Base-by-base conservation (phyloP, 352 stramenopile species). In the Globisporangium barbulae region DNA sequence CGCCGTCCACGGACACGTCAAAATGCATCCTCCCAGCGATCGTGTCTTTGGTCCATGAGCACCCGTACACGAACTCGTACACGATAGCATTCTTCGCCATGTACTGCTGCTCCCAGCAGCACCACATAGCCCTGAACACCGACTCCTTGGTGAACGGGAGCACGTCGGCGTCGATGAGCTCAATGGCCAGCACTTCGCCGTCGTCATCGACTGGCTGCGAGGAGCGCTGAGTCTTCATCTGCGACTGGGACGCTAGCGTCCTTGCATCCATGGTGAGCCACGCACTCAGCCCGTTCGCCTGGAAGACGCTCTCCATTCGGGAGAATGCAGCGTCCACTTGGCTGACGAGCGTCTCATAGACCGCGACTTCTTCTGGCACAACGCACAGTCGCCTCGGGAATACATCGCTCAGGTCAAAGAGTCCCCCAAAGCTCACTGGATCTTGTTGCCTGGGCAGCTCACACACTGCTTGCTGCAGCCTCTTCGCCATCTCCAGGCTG, bases 31-130 rank as follows among this genome's bases (percentile, higher is more conserved):
- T 7, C 21, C 30, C 57, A 25, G n/a, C 47, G 44, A 63, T 4
- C 0, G 1, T 22, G 53, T 50, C 22, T n/a, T 2, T 35, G n/a
- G n/a, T n/a, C n/a, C n/a, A n/a, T n/a, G n/a, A n/a, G n/a, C n/a
- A n/a, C n/a, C n/a, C n/a, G n/a, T n/a, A n/a, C n/a, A n/a, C n/a
- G n/a, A n/a, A 4, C 9, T 64, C 47, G 31, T 31, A 50, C 45
- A 49, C 30, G 33, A 64, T 21, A n/a, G 19, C 33, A 56, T 22
- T 37, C 4, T 5, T 37, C 5, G n/a, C 1, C 13, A 39, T 12
- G 56, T 61, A 61, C 41, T 62, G 42, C 30, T 62, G 31, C n/a
- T 63, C 31, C 58, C 58, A 64, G 31, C 45, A 49, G 0, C 50
- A 30, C 39, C 49, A 65, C n/a, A 53, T 30, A 10, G 9, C 50